Evolutionary conservation across 129 eudicot genomes (phyloP).

Genomic region (Lonicera japonica): DNA sequence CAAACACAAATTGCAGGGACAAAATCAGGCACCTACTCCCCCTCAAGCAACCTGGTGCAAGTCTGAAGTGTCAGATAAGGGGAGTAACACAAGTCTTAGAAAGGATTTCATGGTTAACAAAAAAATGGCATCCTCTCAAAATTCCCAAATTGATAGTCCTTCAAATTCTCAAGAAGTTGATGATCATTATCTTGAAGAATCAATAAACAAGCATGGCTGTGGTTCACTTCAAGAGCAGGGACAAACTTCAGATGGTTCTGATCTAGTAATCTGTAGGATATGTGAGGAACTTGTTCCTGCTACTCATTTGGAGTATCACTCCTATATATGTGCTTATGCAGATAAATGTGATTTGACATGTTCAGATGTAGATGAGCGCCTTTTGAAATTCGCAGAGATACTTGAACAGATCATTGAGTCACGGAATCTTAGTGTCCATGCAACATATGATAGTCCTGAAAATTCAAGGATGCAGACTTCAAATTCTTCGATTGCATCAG

Average conservation of each 20-base stretch:
- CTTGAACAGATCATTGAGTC: constrained; percentile 70
- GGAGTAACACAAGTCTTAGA: constrained; percentile 12
- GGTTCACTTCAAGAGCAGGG: constrained; percentile 28
- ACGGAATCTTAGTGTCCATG: constrained; percentile 32
- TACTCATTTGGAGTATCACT: constrained; percentile 67
- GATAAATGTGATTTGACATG: constrained; percentile 65
- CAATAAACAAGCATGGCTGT: constrained; percentile 6
- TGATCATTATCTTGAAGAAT: constrained; percentile 18
- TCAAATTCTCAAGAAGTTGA: constrained; percentile 19
- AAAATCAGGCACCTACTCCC: constrained; percentile 12
- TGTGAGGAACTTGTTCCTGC: constrained; percentile 82
- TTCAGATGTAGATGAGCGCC: constrained; percentile 61
- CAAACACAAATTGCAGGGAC: constrained; percentile 24
- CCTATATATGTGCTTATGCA: constrained; percentile 86
- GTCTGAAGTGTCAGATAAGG: constrained; percentile 17
- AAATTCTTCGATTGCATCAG: constrained; percentile 27
- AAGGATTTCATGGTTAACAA: constrained; percentile 21
- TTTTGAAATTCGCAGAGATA: constrained; percentile 59
- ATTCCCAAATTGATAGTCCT: constrained; percentile 11
- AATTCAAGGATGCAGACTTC: constrained; percentile 31
- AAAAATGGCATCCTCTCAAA: constrained; percentile 18
- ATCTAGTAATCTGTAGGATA: constrained; percentile 73
- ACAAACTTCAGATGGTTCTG: constrained; percentile 28
- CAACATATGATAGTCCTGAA: constrained; percentile 48
- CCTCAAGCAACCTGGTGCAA: constrained; percentile 19